Percentiles rank a stretch among this genome's conserved stretches.
These are phyloP conservation scores for Pyrrhoderma noxium DNA, from an alignment of 1,284 basidiomycete genomes.

Conservation along the genomic window DNA sequence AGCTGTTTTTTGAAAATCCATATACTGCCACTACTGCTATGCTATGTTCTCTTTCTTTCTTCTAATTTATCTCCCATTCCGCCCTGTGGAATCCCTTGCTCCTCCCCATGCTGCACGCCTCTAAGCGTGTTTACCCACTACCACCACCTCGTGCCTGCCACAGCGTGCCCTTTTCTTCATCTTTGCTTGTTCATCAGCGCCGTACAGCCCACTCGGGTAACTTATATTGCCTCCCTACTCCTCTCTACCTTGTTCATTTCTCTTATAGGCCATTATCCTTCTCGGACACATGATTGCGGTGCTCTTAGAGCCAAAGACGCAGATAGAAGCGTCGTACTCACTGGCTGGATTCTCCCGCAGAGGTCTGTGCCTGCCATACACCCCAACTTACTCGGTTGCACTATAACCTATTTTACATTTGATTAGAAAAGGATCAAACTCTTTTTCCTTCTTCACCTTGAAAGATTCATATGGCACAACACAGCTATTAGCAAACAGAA, in stretches of 20 bases:
- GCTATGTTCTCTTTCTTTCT: too few relatives aligned
- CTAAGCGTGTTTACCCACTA: conserved; percentile 8
- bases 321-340: conserved; percentile 57
- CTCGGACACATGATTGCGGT: conserved; percentile 60
- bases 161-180: neutral
- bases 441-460: conserved; percentile 72
- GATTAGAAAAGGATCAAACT: conserved; percentile 58
- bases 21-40: too few relatives aligned
- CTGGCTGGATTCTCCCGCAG: conserved; percentile 73
- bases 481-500: conserved; percentile 66
- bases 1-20: too few relatives aligned
- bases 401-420: conserved; percentile 20
- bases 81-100: neutral
- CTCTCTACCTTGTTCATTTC: conserved; percentile 4
- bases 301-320: conserved; percentile 48
- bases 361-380: conserved; percentile 43
- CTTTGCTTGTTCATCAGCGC: neutral
- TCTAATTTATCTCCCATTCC: too few relatives aligned
- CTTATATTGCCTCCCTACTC: neutral
- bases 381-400: conserved; percentile 5
- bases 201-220: neutral
- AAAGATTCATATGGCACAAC: conserved; percentile 69
- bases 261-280: conserved; percentile 49
- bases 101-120: conserved; percentile 14
- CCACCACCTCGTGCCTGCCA: conserved; percentile 10